Evolutionary conservation across 83 land plant species (phyloP), one percentile per base, ranked within the genome.

Genomic region (Picea abies): DNA sequence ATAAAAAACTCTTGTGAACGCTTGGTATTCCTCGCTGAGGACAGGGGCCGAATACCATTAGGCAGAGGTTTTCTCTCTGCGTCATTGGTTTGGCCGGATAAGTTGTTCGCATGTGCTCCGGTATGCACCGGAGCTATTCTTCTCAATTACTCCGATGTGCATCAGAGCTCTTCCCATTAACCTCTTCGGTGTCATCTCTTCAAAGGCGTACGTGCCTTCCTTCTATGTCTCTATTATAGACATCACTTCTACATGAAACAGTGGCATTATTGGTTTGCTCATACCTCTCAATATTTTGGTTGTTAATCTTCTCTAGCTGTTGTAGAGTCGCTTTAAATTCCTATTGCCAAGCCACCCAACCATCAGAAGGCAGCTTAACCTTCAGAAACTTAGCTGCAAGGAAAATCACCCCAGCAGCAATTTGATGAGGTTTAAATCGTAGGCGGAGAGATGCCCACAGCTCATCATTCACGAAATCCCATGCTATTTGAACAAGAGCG

Each of bases 381-480:
- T 73, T 71, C 29, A 82, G 66, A 64, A 87, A 87, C 82, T 82
- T 87, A 29, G 87, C 82, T 8, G 87, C 87, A 26, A 87, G 78
- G 71, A 82, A 87, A 41, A 87, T 87, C 4, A 84, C 84, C 69
- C 89, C 89, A 61, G 84, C 89, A 71, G 82, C 82, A 70, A 85
- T 79, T 20, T 87, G 79, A 75, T 82, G 84, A 79, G 84, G 82
- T 29, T 85, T 87, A 78, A 87, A 85, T 66, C 85, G 87, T 82
- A 87, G 81, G 79, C 89, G 85, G 49, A 87, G 84, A 62, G 87
- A 87, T 49, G 89, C 85, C 58, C 89, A 84, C 76, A 87, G 66
- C 84, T 91, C 95, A 85, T 93, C 95, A 86, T 93, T 93, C 49
- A 91, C 87, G 84, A 93, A 89, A 79, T 93, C 91, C 93, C 93